A percentile compares a stretch with the other conserved stretches of the same genome.
Conservation (phyloP, 805 yeast species). For the Ogataea nonfermentans region DNA sequence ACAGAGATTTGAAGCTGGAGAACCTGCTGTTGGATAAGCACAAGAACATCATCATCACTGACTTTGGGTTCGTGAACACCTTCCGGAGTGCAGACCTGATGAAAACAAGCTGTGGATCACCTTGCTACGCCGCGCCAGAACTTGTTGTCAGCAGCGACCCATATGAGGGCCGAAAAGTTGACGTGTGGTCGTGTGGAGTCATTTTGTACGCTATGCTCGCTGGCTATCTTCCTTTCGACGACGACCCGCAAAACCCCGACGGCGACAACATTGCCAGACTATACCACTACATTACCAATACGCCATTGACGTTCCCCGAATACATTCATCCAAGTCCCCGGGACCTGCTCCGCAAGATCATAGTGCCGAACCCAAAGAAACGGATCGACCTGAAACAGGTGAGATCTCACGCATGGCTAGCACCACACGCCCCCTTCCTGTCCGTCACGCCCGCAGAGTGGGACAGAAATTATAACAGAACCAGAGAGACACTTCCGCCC, state of each 20-base stretch:
- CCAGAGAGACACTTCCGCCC: constrained; percentile 27
- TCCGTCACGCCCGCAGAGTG: constrained; percentile 87
- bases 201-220: constrained; percentile 95
- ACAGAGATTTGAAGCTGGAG: constrained; percentile 74
- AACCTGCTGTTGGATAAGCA: constrained; percentile 78
- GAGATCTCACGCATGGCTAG: constrained; percentile 82
- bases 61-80: constrained; percentile 93
- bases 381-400: constrained; percentile 70
- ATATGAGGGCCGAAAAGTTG: constrained; percentile 90
- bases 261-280: constrained; percentile 90
- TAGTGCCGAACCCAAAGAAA: constrained; percentile 79
- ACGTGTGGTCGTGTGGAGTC: constrained; percentile 96
- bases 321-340: constrained; percentile 87
- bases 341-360: constrained; percentile 79
- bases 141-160: constrained; percentile 83
- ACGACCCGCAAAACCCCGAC: constrained; percentile 94
- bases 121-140: constrained; percentile 99
- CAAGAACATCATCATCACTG: constrained; percentile 82
- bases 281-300: constrained; percentile 86
- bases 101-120: constrained; percentile 96
- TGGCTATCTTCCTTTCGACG: constrained; percentile 96
- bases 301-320: constrained; percentile 94
- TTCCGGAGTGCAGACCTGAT: constrained; percentile 72
- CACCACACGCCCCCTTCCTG: constrained; percentile 78
- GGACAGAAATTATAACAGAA: constrained; percentile 62